Evolutionary conservation across 192 early-diverging fungal genomes (phyloP).

Genomic region (Coemansia sp.): DNA sequence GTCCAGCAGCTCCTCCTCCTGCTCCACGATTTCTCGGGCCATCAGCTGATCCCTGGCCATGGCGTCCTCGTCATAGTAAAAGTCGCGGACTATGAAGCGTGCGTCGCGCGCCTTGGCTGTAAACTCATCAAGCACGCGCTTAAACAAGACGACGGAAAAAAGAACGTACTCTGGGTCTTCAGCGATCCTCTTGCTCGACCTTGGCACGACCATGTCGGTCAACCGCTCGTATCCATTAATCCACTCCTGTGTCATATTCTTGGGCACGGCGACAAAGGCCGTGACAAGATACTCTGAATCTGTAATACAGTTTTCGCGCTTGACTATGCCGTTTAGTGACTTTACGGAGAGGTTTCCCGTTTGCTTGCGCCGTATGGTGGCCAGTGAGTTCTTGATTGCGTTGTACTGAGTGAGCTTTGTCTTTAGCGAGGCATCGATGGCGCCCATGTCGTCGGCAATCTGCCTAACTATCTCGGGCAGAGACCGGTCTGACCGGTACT

Average conservation of each 20-base stretch:
- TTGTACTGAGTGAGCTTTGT: slow-evolving; percentile 85
- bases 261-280: slow-evolving; percentile 91
- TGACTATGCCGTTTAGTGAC: slow-evolving; percentile 83
- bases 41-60: slow-evolving; percentile 67
- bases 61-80: slow-evolving; percentile 84
- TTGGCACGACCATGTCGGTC: slow-evolving; percentile 93
- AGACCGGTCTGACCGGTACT: slow-evolving; percentile 90
- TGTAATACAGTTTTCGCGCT: slow-evolving; percentile 84
- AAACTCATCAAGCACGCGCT: slow-evolving; percentile 87
- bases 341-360: slow-evolving; percentile 88
- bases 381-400: slow-evolving; percentile 74
- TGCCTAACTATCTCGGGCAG: slow-evolving; percentile 78
- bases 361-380: slow-evolving; percentile 76
- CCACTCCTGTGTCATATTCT: slow-evolving; percentile 80
- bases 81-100: slow-evolving; percentile 93
- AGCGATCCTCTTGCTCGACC: slow-evolving; percentile 84
- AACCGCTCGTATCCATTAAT: slow-evolving; percentile 80
- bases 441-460: slow-evolving; percentile 79
- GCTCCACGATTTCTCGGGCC: slow-evolving; percentile 66
- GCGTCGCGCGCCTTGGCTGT: slow-evolving; percentile 82
- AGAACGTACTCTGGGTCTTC: slow-evolving; percentile 96
- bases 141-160: slow-evolving; percentile 89
- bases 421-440: slow-evolving; percentile 89
- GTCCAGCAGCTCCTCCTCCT: slow-evolving; percentile 74
- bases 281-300: slow-evolving; percentile 95